These are phyloP conservation scores for Pisolithus marmoratus DNA, from an alignment of 768 basidiomycete species.

Conservation along the genomic window DNA sequence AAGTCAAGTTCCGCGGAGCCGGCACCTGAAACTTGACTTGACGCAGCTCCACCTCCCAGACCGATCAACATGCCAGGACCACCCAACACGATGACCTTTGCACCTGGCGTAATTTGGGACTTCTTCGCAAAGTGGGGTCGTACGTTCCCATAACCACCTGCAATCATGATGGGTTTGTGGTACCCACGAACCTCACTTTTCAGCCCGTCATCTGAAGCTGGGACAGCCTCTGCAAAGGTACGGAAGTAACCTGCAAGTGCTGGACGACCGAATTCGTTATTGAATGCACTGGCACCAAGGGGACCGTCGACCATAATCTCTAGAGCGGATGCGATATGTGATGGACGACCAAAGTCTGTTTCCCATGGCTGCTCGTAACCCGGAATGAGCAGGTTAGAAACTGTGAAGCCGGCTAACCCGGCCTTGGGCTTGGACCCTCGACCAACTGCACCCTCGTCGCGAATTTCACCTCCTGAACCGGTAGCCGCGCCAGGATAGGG, in stretches of 20 bases:
- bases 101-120: slow-evolving; percentile 66
- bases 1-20: slow-evolving; percentile 94
- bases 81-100: slow-evolving; percentile 88
- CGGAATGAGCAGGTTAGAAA: slow-evolving; percentile 90
- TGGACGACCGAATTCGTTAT: slow-evolving; percentile 97
- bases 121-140: slow-evolving; percentile 80
- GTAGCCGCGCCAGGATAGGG: slow-evolving; percentile 99
- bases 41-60: slow-evolving; percentile 93
- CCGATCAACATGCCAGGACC: slow-evolving; percentile 97
- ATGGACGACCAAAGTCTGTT: slow-evolving; percentile 83
- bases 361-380: slow-evolving; percentile 95
- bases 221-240: slow-evolving; percentile 80
- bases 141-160: slow-evolving; percentile 94
- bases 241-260: slow-evolving; percentile 92
- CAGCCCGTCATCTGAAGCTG: slow-evolving; percentile 42
- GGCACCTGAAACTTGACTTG: slow-evolving; percentile 86
- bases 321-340: slow-evolving; percentile 86
- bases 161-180: slow-evolving; percentile 99
- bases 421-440: slow-evolving; percentile 95
- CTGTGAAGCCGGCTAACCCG: slow-evolving; percentile 87
- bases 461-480: slow-evolving; percentile 96
- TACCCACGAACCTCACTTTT: slow-evolving; percentile 79
- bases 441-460: slow-evolving; percentile 96
- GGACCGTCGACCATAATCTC: slow-evolving; percentile 98
- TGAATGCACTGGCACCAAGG: slow-evolving; percentile 91